A percentile compares a stretch with the other conserved stretches of the same genome.
Conservation (phyloP, 176 grass and related monocot genomes). For the Musa schizocarpa region DNA sequence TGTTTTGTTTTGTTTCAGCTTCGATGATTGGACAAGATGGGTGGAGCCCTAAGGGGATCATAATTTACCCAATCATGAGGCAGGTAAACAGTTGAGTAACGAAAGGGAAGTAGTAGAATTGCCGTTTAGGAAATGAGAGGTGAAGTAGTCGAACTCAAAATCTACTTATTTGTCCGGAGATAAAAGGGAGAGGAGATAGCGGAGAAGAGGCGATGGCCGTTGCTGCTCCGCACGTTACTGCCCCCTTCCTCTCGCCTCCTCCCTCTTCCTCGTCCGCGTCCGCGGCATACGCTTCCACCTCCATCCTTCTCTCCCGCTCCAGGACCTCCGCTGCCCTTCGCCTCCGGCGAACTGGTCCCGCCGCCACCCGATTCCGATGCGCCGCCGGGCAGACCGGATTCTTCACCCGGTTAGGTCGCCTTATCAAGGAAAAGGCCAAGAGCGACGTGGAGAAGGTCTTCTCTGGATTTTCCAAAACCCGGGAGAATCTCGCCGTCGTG, state of each 20-base stretch:
- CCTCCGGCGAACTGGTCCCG: constrained; percentile 1
- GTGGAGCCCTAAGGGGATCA: no score
- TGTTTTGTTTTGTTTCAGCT: no score
- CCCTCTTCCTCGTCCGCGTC: constrained; percentile 3
- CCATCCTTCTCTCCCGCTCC: constrained; percentile 1
- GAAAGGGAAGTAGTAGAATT: no score
- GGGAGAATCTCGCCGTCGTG: constrained; percentile 86
- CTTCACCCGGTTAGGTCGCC: constrained; percentile 83
- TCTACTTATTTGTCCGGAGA: no score
- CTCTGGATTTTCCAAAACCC: constrained; percentile 96
- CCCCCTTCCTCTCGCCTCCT: constrained; percentile 48
- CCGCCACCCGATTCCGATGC: constrained; percentile 12
- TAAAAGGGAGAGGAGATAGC: not conserved
- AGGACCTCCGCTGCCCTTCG: not conserved
- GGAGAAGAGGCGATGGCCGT: constrained; percentile 16
- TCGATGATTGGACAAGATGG: no score
- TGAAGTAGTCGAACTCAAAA: no score
- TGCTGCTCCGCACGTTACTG: constrained; percentile 38
- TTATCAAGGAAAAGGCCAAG: constrained; percentile 99
- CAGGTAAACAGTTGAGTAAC: no score
- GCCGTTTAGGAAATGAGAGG: no score
- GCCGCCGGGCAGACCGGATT: constrained; percentile 80
- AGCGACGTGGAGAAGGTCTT: constrained; percentile 97
- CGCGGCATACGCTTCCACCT: constrained; percentile 12
- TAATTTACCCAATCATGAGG: no score